Evolutionary conservation across 257 asterid species (phyloP), one percentile per base, ranked within the genome.

Genomic region (Solanum ahanhuiri): DNA sequence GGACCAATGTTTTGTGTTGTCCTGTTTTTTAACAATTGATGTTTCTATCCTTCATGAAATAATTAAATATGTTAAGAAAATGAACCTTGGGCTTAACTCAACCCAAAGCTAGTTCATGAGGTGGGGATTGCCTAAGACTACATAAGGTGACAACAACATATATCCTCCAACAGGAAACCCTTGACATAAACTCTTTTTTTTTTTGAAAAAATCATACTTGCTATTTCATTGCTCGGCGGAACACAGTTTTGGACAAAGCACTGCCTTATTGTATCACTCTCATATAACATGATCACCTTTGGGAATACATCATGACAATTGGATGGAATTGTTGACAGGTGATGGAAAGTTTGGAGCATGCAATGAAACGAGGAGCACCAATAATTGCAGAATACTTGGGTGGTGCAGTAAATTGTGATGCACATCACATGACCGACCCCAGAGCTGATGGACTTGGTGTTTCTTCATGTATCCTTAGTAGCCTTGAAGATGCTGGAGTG

Each of bases 371-470:
- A 79, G 96, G 90, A 87, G 99, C 97, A 3, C 98, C 98, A 14
- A 95, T 96, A 82, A 92, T 96, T 88, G 99, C 99, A 3, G 99
- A 96, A 87, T 96, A 96, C 90, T 88, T 96, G 90, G 99, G 99
- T 81, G 99, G 98, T 70, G 99, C 99, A 30, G 94, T 96, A 82
- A 96, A 93, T 87, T 96, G 99, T 86, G 99, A 96, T 92, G 99
- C 99, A 63, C 86, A 94, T 95, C 99, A 96, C 89, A 95, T 96
- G 99, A 96, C 99, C 7, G 98, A 96, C 85, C 99, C 99, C 8
- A 94, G 99, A 88, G 88, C 98, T 82, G 99, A 96, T 89, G 99
- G 99, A 39, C 98, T 96, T 85, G 98, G 99, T 85, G 99, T 96
- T 67, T 96, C 99, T 58, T 91, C 99, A 5, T 96, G 99, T 84